Conservation (phyloP, 441 rosid genomes). For the Brassica hybrid region DNA sequence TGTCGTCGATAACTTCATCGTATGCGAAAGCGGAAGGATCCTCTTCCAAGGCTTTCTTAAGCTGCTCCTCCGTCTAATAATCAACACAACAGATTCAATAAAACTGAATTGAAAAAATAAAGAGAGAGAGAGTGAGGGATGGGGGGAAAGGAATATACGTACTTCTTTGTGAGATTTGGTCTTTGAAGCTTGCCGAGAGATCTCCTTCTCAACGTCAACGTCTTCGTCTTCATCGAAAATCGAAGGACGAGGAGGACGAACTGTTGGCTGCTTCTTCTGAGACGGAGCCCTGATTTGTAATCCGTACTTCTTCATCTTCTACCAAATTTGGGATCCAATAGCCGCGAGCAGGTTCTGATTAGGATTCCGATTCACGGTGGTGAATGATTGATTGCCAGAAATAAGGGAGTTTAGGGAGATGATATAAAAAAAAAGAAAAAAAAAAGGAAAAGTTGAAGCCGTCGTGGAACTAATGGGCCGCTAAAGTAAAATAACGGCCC, state of each 20-base stretch:
- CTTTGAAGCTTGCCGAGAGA: conserved; percentile 75
- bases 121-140: not conserved
- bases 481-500: too few species aligned
- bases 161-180: conserved; percentile 82
- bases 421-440: too few species aligned
- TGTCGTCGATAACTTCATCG: conserved; percentile 85
- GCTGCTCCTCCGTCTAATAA: conserved; percentile 76
- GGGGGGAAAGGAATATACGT: not conserved
- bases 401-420: too few species aligned
- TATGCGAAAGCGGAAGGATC: conserved; percentile 91
- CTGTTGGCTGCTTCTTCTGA: conserved; percentile 59
- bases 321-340: not conserved
- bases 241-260: conserved; percentile 43
- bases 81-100: not conserved
- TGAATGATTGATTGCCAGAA: too few species aligned
- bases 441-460: too few species aligned
- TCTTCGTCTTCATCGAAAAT: conserved; percentile 67
- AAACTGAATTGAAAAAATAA: not conserved
- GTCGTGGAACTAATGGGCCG: too few species aligned
- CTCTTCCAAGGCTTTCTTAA: conserved; percentile 83
- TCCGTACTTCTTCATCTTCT: conserved; percentile 80
- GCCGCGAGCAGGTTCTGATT: not conserved
- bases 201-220: conserved; percentile 78
- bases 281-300: conserved; percentile 78
- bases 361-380: not conserved